Evolutionary conservation across 2,329 filamentous ascomycete species (phyloP).

Genomic region (Nothophoma quercina): DNA sequence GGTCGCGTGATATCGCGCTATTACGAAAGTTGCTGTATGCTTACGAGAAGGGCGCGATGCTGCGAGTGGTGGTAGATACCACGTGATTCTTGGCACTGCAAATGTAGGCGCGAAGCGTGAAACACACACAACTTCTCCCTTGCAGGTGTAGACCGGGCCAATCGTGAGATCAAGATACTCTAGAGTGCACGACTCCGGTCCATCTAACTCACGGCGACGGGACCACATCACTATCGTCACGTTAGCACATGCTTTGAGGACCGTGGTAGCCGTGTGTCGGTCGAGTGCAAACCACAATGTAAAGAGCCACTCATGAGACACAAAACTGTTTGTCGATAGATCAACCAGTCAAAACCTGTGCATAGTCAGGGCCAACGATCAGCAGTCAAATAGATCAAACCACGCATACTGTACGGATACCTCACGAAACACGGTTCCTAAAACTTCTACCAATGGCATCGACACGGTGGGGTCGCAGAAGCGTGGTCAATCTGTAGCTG

Average conservation of each 20-base stretch:
- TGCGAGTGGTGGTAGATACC: not conserved
- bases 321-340: not conserved
- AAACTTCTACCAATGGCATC: conserved; percentile 12
- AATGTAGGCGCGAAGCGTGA: too few species aligned
- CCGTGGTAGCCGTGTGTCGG: not conserved
- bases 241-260: not conserved
- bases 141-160: too few species aligned
- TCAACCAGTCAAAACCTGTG: conserved; percentile 14
- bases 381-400: conserved; percentile 21
- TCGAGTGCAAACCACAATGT: too few species aligned
- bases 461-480: conserved; percentile 10
- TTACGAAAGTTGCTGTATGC: not conserved
- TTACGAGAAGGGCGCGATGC: not conserved
- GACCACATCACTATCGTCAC: not conserved
- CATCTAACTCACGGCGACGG: too few species aligned
- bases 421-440: not conserved
- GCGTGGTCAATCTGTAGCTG: conserved; percentile 26
- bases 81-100: conserved; percentile 4
- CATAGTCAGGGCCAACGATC: conserved; percentile 21
- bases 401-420: conserved; percentile 4
- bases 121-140: too few species aligned
- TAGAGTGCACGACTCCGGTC: too few species aligned
- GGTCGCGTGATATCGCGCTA: not conserved
- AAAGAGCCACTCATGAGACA: too few species aligned
- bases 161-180: too few species aligned